A percentile compares a stretch with the other conserved stretches of the same genome.
These are phyloP conservation scores for Aurantiochytrium sp. DNA, from an alignment of 108 stramenopile genomes.

Conservation along the genomic window DNA sequence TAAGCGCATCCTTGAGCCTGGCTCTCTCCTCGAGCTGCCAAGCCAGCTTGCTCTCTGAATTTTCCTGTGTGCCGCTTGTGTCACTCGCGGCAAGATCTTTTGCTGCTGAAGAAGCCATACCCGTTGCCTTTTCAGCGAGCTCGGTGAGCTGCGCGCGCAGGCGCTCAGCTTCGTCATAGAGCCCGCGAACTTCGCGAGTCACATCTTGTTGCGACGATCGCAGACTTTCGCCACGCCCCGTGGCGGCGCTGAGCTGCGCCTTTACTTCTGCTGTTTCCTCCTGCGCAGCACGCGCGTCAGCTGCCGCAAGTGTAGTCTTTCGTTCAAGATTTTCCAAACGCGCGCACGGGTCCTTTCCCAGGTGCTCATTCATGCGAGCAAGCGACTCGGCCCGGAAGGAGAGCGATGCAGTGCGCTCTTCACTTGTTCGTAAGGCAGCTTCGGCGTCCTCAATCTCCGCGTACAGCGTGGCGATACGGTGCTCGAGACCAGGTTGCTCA, in stretches of 20 bases:
- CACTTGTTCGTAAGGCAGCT: not conserved
- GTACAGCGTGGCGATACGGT: not conserved
- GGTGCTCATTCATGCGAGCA: not conserved
- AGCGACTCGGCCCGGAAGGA: not conserved
- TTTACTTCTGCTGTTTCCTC: not conserved
- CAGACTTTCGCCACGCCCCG: not conserved
- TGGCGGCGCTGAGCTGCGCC: not conserved
- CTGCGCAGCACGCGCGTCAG: not conserved
- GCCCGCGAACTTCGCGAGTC: not conserved
- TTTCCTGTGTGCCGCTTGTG: no score
- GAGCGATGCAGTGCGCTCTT: not conserved
- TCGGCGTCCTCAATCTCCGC: not conserved
- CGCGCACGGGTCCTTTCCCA: not conserved
- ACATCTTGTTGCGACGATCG: not conserved
- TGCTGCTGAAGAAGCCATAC: no score
- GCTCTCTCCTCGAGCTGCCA: no score
- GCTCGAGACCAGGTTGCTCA: not conserved
- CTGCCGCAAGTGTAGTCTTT: no score
- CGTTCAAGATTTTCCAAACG: not conserved
- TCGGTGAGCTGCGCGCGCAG: not conserved
- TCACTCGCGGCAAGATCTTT: no score
- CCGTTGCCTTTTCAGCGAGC: not conserved
- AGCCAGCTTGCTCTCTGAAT: no score
- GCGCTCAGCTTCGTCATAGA: not conserved
- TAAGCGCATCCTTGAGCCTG: no score